phyloP scores from a whole-genome alignment of 1,139 yeast species.

The Candida smagusa region DNA sequence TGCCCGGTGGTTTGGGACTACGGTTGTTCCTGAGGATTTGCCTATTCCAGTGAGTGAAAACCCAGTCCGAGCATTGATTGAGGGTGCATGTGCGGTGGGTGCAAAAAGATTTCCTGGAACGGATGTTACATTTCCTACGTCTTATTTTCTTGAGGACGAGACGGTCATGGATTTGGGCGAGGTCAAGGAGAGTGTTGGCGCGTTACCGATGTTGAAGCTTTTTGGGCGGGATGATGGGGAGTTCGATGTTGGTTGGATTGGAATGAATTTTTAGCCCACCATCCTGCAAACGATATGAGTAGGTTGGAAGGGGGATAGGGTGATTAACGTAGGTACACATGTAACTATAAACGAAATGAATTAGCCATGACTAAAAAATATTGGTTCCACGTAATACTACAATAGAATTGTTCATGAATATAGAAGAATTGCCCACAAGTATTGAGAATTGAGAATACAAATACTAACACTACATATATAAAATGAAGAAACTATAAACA shows the following conservation, averaged over 20 bases:
- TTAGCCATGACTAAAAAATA: no score
- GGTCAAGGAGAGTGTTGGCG: not conserved
- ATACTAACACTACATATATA: no score
- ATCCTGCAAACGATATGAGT: no score
- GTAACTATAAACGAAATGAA: no score
- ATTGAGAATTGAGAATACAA: no score
- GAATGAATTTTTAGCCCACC: no score
- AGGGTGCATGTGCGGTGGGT: slow-evolving; percentile 2
- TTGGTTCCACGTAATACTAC: no score
- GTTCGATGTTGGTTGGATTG: not conserved
- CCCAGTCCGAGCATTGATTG: slow-evolving; percentile 1
- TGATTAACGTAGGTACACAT: no score
- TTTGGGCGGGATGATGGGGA: not conserved
- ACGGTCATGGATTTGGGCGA: not conserved
- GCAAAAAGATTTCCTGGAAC: not conserved
- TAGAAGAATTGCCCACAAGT: no score
- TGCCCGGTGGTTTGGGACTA: slow-evolving; percentile 2
- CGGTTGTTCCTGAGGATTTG: slow-evolving; percentile 1
- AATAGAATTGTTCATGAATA: no score
- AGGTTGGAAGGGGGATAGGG: no score
- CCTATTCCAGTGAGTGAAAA: not conserved
- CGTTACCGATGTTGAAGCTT: not conserved
- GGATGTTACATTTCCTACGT: slow-evolving; percentile 1
- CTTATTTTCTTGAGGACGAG: not conserved
- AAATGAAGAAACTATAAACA: no score